Evolutionary conservation across 139 green algal genomes (phyloP).

Genomic region (Monoraphidium neglectum): DNA sequence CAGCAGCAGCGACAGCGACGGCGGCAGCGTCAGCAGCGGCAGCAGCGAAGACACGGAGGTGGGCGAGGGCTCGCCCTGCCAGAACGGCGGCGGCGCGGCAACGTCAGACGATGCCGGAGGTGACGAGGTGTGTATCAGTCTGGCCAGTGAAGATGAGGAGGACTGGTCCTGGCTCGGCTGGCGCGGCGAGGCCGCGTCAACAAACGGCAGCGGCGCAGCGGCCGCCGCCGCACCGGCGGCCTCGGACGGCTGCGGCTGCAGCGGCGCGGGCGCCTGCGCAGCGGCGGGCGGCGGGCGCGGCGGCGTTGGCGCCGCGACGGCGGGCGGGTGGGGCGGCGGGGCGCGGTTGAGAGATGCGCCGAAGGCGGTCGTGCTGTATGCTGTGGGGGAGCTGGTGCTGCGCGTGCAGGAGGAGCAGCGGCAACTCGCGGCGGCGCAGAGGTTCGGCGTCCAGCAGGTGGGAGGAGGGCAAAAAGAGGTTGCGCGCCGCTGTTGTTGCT

Average conservation of each 20-base stretch:
- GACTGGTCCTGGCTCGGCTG: background rate
- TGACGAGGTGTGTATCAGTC: background rate
- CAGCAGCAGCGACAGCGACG: constrained; percentile 1
- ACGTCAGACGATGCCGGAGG: too few relatives aligned
- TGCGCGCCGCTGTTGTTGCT: too few relatives aligned
- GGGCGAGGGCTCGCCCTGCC: too few relatives aligned
- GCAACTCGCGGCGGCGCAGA: background rate
- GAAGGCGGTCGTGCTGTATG: background rate
- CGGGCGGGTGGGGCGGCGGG: constrained; percentile 12
- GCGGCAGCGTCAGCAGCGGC: constrained; percentile 6
- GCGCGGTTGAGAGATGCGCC: constrained; percentile 17
- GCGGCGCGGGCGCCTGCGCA: background rate
- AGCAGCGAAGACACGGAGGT: background rate
- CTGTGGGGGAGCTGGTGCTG: background rate
- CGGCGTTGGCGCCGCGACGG: background rate
- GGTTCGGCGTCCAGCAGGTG: background rate
- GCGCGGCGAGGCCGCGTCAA: background rate
- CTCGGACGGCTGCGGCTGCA: too few relatives aligned
- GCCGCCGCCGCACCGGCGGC: too few relatives aligned
- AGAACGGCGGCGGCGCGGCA: too few relatives aligned
- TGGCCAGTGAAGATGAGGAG: background rate
- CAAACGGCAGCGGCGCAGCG: background rate
- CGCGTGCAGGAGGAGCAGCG: too few relatives aligned
- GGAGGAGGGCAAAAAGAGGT: too few relatives aligned
- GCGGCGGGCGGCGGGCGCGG: background rate